Evolutionary conservation across 208 protist species (phyloP), one percentile per base, ranked within the genome.

Genomic region (Crithidia expoeki): DNA sequence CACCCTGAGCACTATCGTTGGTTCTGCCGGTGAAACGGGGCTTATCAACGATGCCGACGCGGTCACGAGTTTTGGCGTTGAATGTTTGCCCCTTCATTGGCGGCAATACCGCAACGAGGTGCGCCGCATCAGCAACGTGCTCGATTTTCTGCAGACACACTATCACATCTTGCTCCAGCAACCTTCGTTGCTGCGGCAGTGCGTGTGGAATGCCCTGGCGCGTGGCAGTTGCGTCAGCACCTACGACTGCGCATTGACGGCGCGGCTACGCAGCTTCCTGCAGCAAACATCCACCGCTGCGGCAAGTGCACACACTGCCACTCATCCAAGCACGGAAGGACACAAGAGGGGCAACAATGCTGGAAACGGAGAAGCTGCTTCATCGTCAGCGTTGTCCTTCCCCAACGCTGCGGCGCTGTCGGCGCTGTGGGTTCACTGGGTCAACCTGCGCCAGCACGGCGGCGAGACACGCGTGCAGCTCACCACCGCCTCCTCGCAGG

Each of bases 181-280:
- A 11, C 93, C 93, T 0, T 56, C 42, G 11, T 62, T 94, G n/a
- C 58, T 94, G 34, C 56, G 75, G 44, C 93, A 95, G 69, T 90
- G 79, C 49, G 81, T 92, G 38, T 79, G 68, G 40, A 95, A 95
- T 76, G 65, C 60, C n/a, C 34, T 79, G 2, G 11, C 57, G 17
- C 46, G 42, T 1, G 80, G 64, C 32, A 32, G 44, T 23, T 76
- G 71, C 36, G 76, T 90, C 36, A 86, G 85, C 49, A 55, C 56
- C 11, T 89, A 84, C 61, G 70, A 68, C 65, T 46, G 42, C 9
- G 61, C 68, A 12, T 63, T 53, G 36, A 68, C 61, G 1, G 55
- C 46, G 38, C 64, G 36, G 23, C 49, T 75, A 34, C 73, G 40
- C 11, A 25, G 33, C 1, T 17, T 59, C n/a, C 19, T 60, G 46